A percentile compares a stretch with the other conserved stretches of the same genome.
Conservation (phyloP, 257 asterid genomes). For the Coffea eugenioides region DNA sequence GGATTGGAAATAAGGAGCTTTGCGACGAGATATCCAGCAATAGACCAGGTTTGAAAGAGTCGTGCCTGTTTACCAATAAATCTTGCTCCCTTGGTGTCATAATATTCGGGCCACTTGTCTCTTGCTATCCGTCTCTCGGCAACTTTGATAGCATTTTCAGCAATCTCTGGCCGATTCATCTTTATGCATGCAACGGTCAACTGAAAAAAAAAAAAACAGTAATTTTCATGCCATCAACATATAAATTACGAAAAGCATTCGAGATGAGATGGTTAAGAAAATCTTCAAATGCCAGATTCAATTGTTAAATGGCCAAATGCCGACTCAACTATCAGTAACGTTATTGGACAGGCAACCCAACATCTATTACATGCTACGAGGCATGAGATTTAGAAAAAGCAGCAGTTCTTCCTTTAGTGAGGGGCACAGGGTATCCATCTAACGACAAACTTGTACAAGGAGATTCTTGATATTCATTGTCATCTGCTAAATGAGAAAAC, state of each 20-base stretch:
- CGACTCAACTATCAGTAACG: neutral
- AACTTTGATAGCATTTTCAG: conserved; percentile 61
- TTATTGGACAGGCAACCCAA: neutral
- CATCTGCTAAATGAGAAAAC: neutral
- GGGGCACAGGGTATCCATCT: neutral
- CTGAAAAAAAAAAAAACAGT: conserved; percentile 31
- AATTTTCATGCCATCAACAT: neutral
- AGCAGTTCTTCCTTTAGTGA: neutral
- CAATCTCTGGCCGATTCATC: conserved; percentile 70
- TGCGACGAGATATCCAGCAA: conserved; percentile 76
- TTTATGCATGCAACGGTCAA: conserved; percentile 77
- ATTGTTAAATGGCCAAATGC: neutral
- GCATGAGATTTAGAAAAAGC: too few relatives aligned
- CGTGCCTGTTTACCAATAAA: conserved; percentile 78
- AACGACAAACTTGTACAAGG: neutral
- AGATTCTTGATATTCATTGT: neutral
- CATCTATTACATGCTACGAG: too few relatives aligned
- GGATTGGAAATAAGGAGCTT: conserved; percentile 68
- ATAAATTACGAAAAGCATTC: neutral
- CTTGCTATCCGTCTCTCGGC: conserved; percentile 54
- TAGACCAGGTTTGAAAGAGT: conserved; percentile 76
- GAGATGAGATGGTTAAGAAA: neutral
- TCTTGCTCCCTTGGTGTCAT: conserved; percentile 72
- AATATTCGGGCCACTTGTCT: conserved; percentile 85
- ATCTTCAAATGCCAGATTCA: neutral